phyloP scores from a whole-genome alignment of 2,329 filamentous ascomycete species.

The Dactylella cylindrospora region DNA sequence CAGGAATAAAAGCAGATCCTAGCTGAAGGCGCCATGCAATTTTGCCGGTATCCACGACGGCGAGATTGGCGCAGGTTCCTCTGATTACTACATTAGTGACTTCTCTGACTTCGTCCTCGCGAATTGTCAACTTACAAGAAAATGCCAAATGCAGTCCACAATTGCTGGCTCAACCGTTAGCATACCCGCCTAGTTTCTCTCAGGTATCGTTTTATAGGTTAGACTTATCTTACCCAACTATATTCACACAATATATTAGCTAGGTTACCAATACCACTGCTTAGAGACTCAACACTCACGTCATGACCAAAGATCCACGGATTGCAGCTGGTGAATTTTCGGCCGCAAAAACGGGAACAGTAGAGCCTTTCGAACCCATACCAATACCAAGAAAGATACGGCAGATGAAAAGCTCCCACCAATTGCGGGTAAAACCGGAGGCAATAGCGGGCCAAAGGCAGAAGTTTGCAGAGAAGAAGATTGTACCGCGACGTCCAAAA shows the following conservation, averaged over 20 bases:
- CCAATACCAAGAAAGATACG: slow-evolving; percentile 61
- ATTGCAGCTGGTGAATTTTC: slow-evolving; percentile 61
- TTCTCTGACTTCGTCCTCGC: neutral
- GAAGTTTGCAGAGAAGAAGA: slow-evolving; percentile 65
- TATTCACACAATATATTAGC: slow-evolving; percentile 14
- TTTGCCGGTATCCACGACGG: slow-evolving; percentile 62
- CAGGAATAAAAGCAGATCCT: slow-evolving; percentile 66
- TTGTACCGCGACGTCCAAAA: slow-evolving; percentile 64
- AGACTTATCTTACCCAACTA: slow-evolving; percentile 22
- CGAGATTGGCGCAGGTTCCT: slow-evolving; percentile 65
- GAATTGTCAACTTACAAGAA: slow-evolving; percentile 55
- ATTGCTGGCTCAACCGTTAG: slow-evolving; percentile 47
- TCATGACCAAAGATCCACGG: slow-evolving; percentile 61
- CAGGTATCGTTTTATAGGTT: neutral
- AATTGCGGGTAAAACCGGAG: slow-evolving; percentile 63
- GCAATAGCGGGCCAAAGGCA: slow-evolving; percentile 69
- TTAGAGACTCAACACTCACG: slow-evolving; percentile 50
- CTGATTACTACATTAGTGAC: neutral
- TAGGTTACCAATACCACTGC: slow-evolving; percentile 56
- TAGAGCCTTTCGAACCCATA: slow-evolving; percentile 64
- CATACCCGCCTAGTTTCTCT: neutral
- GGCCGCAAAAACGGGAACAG: slow-evolving; percentile 59
- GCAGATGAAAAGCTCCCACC: slow-evolving; percentile 61
- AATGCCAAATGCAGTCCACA: slow-evolving; percentile 64
- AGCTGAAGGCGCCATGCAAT: slow-evolving; percentile 67